These are phyloP conservation scores for Carallia brachiata DNA, from an alignment of 345 rosid genomes.

Conservation along the genomic window DNA sequence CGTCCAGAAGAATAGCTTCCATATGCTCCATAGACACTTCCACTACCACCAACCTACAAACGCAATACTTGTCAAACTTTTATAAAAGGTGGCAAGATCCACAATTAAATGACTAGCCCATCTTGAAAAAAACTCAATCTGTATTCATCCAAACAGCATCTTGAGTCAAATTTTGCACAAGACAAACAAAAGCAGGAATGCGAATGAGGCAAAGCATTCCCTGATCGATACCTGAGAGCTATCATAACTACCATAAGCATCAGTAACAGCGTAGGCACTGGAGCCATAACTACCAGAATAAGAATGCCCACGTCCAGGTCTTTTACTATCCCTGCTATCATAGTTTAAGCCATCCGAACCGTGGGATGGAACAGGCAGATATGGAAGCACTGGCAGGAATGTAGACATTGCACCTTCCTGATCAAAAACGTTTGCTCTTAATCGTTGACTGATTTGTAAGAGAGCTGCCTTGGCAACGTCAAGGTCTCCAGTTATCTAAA, in stretches of 20 bases:
- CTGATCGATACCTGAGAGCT: conserved; percentile 53
- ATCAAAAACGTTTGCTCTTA: conserved; percentile 87
- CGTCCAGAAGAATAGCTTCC: conserved; percentile 87
- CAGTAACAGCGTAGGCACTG: conserved; percentile 53
- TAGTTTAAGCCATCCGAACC: conserved; percentile 47
- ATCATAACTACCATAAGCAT: conserved; percentile 73
- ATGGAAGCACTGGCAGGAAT: conserved; percentile 81
- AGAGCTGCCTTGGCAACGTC: conserved; percentile 97
- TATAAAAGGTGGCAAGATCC: background rate
- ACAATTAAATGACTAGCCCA: background rate
- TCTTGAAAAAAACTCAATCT: background rate
- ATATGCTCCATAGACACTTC: conserved; percentile 77
- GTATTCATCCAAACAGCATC: background rate
- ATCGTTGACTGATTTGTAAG: conserved; percentile 65
- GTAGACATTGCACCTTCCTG: conserved; percentile 81
- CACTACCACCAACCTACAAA: conserved; percentile 66
- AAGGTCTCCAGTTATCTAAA: conserved; percentile 89
- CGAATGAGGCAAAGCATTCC: background rate
- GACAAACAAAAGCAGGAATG: background rate
- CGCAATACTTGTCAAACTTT: conserved; percentile 11
- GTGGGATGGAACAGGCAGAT: conserved; percentile 75
- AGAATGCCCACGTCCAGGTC: conserved; percentile 66
- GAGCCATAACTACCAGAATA: conserved; percentile 75
- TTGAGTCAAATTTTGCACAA: background rate
- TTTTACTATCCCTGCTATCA: conserved; percentile 76